A percentile compares a stretch with the other conserved stretches of the same genome.
Conservation (phyloP, 305 asterid species). For the Fraxinus greggii region DNA sequence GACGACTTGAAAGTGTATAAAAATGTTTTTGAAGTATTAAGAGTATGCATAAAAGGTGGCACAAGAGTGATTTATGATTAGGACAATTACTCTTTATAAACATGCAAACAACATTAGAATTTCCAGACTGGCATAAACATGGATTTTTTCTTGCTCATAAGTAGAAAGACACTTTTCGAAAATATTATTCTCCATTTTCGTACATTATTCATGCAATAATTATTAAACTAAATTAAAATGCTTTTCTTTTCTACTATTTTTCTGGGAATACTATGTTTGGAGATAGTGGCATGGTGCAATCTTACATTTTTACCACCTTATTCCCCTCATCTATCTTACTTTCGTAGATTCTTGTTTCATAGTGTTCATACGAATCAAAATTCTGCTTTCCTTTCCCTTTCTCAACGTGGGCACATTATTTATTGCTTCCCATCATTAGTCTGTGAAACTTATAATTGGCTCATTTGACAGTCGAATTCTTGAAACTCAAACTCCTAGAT, state of each 20-base stretch:
- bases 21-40: neutral
- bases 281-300: conserved; percentile 73
- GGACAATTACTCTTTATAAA: neutral
- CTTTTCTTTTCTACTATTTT: conserved; percentile 45
- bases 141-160: conserved; percentile 37
- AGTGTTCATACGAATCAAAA: conserved; percentile 53
- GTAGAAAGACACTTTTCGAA: neutral
- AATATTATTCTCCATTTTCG: conserved; percentile 23
- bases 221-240: conserved; percentile 18
- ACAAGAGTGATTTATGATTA: neutral
- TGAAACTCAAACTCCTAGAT: conserved; percentile 32
- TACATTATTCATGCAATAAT: conserved; percentile 29
- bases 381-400: conserved; percentile 17
- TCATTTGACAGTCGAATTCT: conserved; percentile 47
- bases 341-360: conserved; percentile 66
- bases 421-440: conserved; percentile 53
- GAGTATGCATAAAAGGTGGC: neutral
- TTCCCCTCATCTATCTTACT: conserved; percentile 76
- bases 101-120: neutral
- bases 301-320: conserved; percentile 84
- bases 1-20: neutral
- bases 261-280: conserved; percentile 47
- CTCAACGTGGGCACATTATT: conserved; percentile 43
- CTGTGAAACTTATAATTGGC: conserved; percentile 35
- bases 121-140: neutral